A percentile compares a stretch with the other conserved stretches of the same genome.
phyloP scores from a whole-genome alignment of 2,329 filamentous ascomycete species.

The Sporothrix inflata region DNA sequence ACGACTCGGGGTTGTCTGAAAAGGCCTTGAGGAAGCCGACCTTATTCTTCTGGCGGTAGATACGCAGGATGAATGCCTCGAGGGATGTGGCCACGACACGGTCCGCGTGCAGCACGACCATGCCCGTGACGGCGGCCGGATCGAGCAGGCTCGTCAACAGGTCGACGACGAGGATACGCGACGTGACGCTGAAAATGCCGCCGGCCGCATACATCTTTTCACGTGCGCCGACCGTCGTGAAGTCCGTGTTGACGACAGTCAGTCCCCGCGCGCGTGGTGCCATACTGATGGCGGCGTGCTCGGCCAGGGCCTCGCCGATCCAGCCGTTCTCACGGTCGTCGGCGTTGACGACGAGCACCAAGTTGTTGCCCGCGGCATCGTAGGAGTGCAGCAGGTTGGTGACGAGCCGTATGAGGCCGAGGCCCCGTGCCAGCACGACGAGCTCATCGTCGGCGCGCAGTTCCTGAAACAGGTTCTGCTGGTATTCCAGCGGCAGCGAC shows the following conservation, averaged over 20 bases:
- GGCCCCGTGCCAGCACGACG: constrained; percentile 85
- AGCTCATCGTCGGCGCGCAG: constrained; percentile 90
- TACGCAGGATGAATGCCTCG: constrained; percentile 92
- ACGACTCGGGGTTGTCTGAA: constrained; percentile 89
- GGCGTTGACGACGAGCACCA: constrained; percentile 86
- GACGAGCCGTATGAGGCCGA: constrained; percentile 87
- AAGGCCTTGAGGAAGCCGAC: constrained; percentile 93
- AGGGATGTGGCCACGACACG: constrained; percentile 81
- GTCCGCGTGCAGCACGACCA: constrained; percentile 88
- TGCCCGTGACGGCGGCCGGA: constrained; percentile 81
- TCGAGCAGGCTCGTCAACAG: constrained; percentile 81
- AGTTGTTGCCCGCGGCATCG: constrained; percentile 91
- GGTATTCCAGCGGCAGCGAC: constrained; percentile 82
- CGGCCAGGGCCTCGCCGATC: constrained; percentile 94
- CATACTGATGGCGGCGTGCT: constrained; percentile 90
- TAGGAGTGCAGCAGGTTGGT: constrained; percentile 97
- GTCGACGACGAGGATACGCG: constrained; percentile 91
- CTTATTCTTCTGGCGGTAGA: constrained; percentile 95
- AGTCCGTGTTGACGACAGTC: constrained; percentile 91
- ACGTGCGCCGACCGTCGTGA: constrained; percentile 80
- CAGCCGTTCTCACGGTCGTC: constrained; percentile 93
- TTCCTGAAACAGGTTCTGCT: constrained; percentile 93
- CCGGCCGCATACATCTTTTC: constrained; percentile 91
- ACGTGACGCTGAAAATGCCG: constrained; percentile 94
- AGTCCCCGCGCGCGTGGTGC: constrained; percentile 81